These are phyloP conservation scores for Fusarium algeriense DNA, from an alignment of 2,329 filamentous ascomycete species.

Conservation along the genomic window DNA sequence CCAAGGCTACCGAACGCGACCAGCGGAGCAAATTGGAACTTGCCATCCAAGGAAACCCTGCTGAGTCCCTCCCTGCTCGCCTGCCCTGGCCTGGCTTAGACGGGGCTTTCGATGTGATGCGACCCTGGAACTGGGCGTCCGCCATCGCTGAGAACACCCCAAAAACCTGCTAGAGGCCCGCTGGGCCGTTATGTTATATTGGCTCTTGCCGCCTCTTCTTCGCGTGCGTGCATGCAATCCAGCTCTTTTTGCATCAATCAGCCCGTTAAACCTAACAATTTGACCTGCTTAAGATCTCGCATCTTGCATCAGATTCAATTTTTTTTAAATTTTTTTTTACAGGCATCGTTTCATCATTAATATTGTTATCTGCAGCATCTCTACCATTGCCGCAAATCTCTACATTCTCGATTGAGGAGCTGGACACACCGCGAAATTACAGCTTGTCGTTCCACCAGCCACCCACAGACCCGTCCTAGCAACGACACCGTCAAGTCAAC, in stretches of 20 bases:
- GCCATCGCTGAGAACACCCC: conserved; percentile 39
- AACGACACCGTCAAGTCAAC: conserved; percentile 41
- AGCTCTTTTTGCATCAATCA: conserved; percentile 33
- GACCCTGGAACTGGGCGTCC: conserved; percentile 26
- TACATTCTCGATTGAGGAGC: conserved; percentile 14
- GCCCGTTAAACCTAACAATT: conserved; percentile 16
- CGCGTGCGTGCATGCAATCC: conserved; percentile 25
- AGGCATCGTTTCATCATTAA: background rate
- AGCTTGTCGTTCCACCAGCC: conserved; percentile 39
- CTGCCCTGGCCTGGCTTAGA: conserved; percentile 19
- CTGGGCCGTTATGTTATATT: conserved; percentile 39
- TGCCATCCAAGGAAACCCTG: conserved; percentile 31
- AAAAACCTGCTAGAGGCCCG: conserved; percentile 37
- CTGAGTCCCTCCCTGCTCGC: conserved; percentile 3
- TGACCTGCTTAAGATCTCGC: conserved; percentile 4
- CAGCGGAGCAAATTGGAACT: conserved; percentile 20
- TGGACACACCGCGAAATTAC: conserved; percentile 40
- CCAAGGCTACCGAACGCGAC: conserved; percentile 19
- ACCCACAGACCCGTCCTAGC: conserved; percentile 37
- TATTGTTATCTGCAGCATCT: background rate
- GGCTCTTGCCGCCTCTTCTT: conserved; percentile 37
- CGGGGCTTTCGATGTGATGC: conserved; percentile 14
- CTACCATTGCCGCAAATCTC: background rate
- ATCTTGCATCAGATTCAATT: background rate
- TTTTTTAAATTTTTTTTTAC: background rate